Conservation (phyloP, 805 yeast genomes). For the Saccharomycopsis lassenensis region DNA sequence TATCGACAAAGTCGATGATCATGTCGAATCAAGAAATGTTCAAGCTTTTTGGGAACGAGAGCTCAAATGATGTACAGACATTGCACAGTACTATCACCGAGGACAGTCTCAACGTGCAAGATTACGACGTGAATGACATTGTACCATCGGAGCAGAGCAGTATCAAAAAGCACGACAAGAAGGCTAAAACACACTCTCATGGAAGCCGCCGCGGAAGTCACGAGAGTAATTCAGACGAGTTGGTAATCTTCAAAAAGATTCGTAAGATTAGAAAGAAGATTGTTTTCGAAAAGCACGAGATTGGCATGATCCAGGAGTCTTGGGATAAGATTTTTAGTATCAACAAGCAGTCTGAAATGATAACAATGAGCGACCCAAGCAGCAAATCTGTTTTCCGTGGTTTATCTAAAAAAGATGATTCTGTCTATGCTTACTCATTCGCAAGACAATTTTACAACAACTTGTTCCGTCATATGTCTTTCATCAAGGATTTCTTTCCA, state of each 20-base stretch:
- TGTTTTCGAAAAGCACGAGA: constrained; percentile 5
- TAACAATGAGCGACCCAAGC: background rate
- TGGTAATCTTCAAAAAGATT: constrained; percentile 6
- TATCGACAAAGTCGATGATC: too few species aligned
- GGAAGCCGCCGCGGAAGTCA: too few species aligned
- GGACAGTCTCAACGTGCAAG: too few species aligned
- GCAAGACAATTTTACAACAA: constrained; percentile 17
- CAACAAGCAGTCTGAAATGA: background rate
- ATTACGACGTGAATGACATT: too few species aligned
- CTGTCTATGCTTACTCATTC: constrained; percentile 13
- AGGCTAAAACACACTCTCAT: too few species aligned
- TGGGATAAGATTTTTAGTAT: constrained; percentile 11
- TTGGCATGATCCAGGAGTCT: constrained; percentile 4
- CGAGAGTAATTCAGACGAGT: too few species aligned
- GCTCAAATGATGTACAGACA: too few species aligned
- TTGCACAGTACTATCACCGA: too few species aligned
- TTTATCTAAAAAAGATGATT: background rate
- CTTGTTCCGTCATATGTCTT: constrained; percentile 11
- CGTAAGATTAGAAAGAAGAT: constrained; percentile 13
- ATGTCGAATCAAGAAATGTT: too few species aligned
- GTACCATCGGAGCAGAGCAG: too few species aligned
- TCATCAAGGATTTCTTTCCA: constrained; percentile 13
- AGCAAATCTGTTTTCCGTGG: background rate
- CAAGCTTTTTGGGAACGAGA: too few species aligned
- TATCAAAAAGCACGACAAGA: too few species aligned